These are phyloP conservation scores for Pyrus hybrid DNA, from an alignment of 331 rosid species.

Conservation along the genomic window DNA sequence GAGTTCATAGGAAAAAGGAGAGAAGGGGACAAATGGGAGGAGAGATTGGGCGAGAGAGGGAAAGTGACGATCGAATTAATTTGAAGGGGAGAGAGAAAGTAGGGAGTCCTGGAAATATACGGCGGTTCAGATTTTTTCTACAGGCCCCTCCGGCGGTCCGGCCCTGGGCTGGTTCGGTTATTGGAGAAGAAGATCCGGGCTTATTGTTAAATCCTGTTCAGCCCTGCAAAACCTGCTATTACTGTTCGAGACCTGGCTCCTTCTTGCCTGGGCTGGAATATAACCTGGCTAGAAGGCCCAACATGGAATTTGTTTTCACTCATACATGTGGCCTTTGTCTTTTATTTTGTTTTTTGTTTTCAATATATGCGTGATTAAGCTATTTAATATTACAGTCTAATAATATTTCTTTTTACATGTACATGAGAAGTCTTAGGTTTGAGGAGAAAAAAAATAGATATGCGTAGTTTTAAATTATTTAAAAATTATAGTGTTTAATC, in stretches of 20 bases:
- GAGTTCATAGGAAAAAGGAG: neutral
- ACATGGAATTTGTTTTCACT: neutral
- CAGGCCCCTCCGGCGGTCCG: neutral
- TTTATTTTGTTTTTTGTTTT: neutral
- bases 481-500: neutral
- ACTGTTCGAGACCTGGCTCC: neutral
- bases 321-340: neutral
- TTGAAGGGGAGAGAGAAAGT: neutral
- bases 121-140: neutral
- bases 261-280: too few species aligned
- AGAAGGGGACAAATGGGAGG: neutral
- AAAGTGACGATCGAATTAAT: neutral
- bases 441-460: too few species aligned
- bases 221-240: neutral
- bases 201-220: too few species aligned
- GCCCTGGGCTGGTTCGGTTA: neutral
- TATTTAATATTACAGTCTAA: rapidly evolving
- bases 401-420: rapidly evolving
- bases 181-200: neutral
- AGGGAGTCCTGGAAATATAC: neutral
- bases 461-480: neutral
- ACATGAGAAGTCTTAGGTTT: rapidly evolving
- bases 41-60: neutral
- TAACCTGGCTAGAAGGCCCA: neutral
- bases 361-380: too few species aligned